A percentile compares a stretch with the other conserved stretches of the same genome.
These are phyloP conservation scores for Stagonosporopsis cucurbitacearum DNA, from an alignment of 2,329 filamentous ascomycete genomes.

Conservation along the genomic window DNA sequence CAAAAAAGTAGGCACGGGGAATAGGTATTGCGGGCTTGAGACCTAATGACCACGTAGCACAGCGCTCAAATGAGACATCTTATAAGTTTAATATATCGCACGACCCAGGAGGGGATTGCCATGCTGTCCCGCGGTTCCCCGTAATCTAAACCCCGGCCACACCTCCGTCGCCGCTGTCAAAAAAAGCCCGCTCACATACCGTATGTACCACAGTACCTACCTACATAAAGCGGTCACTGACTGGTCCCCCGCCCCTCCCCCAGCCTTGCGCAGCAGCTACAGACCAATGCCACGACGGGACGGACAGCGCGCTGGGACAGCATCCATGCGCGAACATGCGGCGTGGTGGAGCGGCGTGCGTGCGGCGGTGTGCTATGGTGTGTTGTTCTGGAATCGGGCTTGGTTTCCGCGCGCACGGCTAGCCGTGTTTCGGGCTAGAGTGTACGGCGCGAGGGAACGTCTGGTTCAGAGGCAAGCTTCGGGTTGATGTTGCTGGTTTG, in stretches of 20 bases:
- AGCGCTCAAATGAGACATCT: constrained; percentile 1
- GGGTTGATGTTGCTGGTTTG: not conserved
- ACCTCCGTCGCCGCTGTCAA: constrained; percentile 2
- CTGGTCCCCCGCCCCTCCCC: too few relatives aligned
- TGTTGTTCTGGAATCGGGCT: constrained; percentile 16
- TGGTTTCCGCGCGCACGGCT: constrained; percentile 7
- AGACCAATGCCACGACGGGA: constrained; percentile 3
- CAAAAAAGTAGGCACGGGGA: constrained; percentile 12
- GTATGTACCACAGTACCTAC: too few relatives aligned
- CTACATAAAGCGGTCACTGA: constrained; percentile 19
- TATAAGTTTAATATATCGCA: constrained; percentile 14
- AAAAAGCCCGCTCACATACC: constrained; percentile 4
- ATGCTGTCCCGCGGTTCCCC: constrained; percentile 2
- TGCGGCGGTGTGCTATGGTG: constrained; percentile 18
- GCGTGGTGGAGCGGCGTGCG: not conserved
- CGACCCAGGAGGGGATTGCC: constrained; percentile 6
- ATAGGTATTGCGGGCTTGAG: not conserved
- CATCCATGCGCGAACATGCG: constrained; percentile 1
- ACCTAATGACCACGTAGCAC: too few relatives aligned
- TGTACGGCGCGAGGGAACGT: constrained; percentile 2
- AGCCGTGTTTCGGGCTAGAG: not conserved
- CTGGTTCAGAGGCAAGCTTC: constrained; percentile 1
- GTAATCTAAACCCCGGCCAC: constrained; percentile 1
- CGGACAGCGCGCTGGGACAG: not conserved
- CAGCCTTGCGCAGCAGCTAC: constrained; percentile 7